Base-by-base conservation (phyloP, 2,329 filamentous ascomycete genomes). In the Aspergillus jensenii region DNA sequence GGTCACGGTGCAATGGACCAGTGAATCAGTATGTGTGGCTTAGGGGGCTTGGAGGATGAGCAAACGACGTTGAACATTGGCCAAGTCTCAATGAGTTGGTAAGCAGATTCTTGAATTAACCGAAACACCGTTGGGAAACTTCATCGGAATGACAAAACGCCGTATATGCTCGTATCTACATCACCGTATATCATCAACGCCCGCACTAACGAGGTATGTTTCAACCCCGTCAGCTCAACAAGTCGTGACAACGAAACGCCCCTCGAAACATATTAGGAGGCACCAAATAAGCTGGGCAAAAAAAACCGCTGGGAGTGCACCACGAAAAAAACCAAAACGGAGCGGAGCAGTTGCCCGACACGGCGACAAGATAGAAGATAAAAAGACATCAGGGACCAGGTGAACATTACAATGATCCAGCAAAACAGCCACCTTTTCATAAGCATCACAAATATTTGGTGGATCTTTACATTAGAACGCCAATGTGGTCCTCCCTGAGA, bases 101-200 rank as follows among this genome's bases (percentile, higher is more conserved):
- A 59, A 31, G 47, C 39, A 58, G 53, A 58, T 63, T 60, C 63
- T 65, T 61, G 59, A 62, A 65, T 48, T 62, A 65, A 58, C 55
- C 63, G 55, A 49, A 59, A 60, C 41, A 54, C 35, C 49, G 53
- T 48, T 47, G 56, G 53, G 49, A 65, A 59, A 63, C 56, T 53
- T 59, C 64, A 61, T 46, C 59, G 59, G 40, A 65, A 67, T 60
- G 59, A 45, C 59, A 64, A 57, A 72, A 73, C 70, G 69, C 74
- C 72, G 62, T 65, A 67, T 66, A 75, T 75, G 72, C 72, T 72
- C 68, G 71, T 74, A 74, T 75, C 72, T 75, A 75, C 72, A 75
- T 70, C 66, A 68, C 62, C 68, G 66, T 71, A 68, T 69, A 65
- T 67, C 68, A 71, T 67, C 68, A 65, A 64, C 63, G 58, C 59